phyloP scores from a whole-genome alignment of 257 asterid species.

The Perilla frutescens region DNA sequence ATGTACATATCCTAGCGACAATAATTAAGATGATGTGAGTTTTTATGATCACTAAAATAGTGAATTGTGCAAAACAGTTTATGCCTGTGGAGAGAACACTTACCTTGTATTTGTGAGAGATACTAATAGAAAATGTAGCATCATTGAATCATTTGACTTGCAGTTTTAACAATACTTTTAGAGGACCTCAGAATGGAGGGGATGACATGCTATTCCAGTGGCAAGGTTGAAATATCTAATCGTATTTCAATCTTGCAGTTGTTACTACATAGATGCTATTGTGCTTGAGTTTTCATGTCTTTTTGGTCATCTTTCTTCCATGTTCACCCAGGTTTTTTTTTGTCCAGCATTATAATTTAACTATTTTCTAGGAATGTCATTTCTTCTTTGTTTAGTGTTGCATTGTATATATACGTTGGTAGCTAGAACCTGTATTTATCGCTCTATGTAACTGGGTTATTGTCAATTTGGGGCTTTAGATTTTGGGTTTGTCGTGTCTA shows the following conservation, averaged over 20 bases:
- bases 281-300: not conserved
- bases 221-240: not conserved
- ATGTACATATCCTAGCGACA: too few relatives aligned
- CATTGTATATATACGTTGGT: not conserved
- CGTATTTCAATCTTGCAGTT: not conserved
- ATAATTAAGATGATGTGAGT: too few relatives aligned
- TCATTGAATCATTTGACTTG: not conserved
- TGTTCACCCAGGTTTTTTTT: not conserved
- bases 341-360: too few relatives aligned
- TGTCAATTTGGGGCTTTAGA: not conserved
- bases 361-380: too few relatives aligned
- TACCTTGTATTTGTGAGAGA: too few relatives aligned
- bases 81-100: too few relatives aligned
- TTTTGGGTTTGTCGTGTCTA: not conserved
- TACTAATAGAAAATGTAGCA: not conserved
- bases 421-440: not conserved
- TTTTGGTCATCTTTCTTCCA: not conserved
- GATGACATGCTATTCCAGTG: too few relatives aligned
- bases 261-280: not conserved
- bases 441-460: not conserved
- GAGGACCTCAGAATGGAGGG: not conserved
- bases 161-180: not conserved
- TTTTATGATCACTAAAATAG: too few relatives aligned
- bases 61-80: too few relatives aligned
- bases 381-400: too few relatives aligned